phyloP scores from a whole-genome alignment of 192 early-diverging fungal species.

The Coemansia erecta region DNA sequence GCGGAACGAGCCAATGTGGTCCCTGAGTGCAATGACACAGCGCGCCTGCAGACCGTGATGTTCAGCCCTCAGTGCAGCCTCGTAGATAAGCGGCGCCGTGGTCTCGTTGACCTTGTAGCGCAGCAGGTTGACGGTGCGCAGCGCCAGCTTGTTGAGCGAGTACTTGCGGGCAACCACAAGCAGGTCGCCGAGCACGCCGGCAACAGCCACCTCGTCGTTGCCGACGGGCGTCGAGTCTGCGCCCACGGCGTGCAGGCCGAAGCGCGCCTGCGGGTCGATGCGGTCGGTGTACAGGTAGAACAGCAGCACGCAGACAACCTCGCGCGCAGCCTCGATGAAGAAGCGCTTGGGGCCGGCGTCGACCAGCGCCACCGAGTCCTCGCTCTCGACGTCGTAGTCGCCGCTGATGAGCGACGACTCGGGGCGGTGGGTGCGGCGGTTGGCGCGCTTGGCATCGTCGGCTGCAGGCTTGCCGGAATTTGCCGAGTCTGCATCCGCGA shows the following conservation, averaged over 20 bases:
- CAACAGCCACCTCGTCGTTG: slow-evolving; percentile 26
- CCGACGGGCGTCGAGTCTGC: slow-evolving; percentile 5
- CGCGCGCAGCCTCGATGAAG: slow-evolving; percentile 44
- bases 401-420: slow-evolving; percentile 41
- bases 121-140: slow-evolving; percentile 57
- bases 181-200: slow-evolving; percentile 61
- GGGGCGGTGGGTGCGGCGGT: slow-evolving; percentile 17
- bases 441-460: slow-evolving; percentile 8
- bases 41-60: slow-evolving; percentile 64
- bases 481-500: slow-evolving; percentile 8
- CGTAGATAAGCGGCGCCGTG: slow-evolving; percentile 65
- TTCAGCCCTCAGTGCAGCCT: slow-evolving; percentile 63
- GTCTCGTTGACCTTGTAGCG: slow-evolving; percentile 62
- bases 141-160: slow-evolving; percentile 56
- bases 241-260: slow-evolving; percentile 55
- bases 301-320: slow-evolving; percentile 60
- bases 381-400: slow-evolving; percentile 15
- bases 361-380: slow-evolving; percentile 1
- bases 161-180: slow-evolving; percentile 64
- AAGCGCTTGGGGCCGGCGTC: slow-evolving; percentile 42
- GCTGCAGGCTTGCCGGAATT: slow-evolving; percentile 12
- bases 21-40: slow-evolving; percentile 34
- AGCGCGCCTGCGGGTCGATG: slow-evolving; percentile 64
- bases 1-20: slow-evolving; percentile 24
- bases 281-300: slow-evolving; percentile 69